Evolutionary conservation across 2,329 filamentous ascomycete genomes (phyloP).

Genomic region (Phyllachora maydis): DNA sequence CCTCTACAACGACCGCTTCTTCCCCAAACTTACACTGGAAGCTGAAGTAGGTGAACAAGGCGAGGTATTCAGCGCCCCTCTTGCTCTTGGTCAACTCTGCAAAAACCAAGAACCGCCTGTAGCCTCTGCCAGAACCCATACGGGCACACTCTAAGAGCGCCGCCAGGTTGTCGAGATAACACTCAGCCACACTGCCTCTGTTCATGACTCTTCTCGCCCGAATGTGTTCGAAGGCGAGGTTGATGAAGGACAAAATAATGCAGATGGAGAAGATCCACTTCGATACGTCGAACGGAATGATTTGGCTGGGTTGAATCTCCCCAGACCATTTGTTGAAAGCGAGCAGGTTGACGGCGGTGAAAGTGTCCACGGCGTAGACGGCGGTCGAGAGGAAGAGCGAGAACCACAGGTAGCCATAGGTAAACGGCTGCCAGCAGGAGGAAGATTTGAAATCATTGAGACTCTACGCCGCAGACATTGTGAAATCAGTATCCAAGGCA

Average conservation of each 20-base stretch:
- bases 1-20: too few species aligned
- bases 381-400: slow-evolving; percentile 60
- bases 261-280: slow-evolving; percentile 93
- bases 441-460: slow-evolving; percentile 63
- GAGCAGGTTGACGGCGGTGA: slow-evolving; percentile 80
- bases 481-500: too few species aligned
- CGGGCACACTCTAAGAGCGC: slow-evolving; percentile 69
- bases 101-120: slow-evolving; percentile 81
- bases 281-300: slow-evolving; percentile 55
- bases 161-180: slow-evolving; percentile 75
- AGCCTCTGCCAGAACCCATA: slow-evolving; percentile 56
- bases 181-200: slow-evolving; percentile 72
- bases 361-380: slow-evolving; percentile 79
- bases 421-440: slow-evolving; percentile 56
- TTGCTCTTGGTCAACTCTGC: slow-evolving; percentile 78
- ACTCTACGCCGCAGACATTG: slow-evolving; percentile 17
- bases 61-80: slow-evolving; percentile 78
- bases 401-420: slow-evolving; percentile 71
- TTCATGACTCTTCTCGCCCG: slow-evolving; percentile 64
- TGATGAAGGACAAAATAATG: slow-evolving; percentile 76
- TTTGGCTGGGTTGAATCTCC: slow-evolving; percentile 47
- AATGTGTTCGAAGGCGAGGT: slow-evolving; percentile 62
- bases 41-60: slow-evolving; percentile 75
- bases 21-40: slow-evolving; percentile 32
- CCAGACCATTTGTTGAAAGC: slow-evolving; percentile 80